These are phyloP conservation scores for Verticillium albo-atrum DNA, from an alignment of 2,329 filamentous ascomycete species.

Conservation along the genomic window DNA sequence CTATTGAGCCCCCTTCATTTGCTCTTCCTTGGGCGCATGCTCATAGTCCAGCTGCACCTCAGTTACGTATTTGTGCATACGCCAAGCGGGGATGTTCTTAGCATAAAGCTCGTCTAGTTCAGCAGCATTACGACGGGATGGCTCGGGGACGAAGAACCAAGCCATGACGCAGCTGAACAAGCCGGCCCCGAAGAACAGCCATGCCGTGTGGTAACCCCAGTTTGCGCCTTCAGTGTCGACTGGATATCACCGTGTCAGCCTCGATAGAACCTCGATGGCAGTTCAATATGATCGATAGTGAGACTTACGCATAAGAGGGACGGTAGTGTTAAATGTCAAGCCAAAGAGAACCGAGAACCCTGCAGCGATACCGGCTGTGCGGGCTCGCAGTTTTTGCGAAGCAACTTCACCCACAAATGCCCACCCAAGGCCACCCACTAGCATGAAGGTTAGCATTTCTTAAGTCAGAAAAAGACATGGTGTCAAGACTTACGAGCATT, in stretches of 20 bases:
- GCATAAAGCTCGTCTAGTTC: constrained; percentile 21
- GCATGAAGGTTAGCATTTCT: too few species aligned
- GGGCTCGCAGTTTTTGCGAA: constrained; percentile 24
- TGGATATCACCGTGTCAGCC: too few species aligned
- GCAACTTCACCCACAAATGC: constrained; percentile 28
- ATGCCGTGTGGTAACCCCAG: constrained; percentile 25
- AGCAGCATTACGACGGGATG: constrained; percentile 12
- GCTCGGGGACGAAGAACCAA: constrained; percentile 13
- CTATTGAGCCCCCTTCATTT: too few species aligned
- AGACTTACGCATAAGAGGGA: constrained; percentile 20
- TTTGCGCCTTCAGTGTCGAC: constrained; percentile 23
- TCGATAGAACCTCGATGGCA: too few species aligned
- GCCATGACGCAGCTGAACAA: constrained; percentile 22
- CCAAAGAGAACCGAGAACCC: constrained; percentile 17
- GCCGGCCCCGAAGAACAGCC: constrained; percentile 21
- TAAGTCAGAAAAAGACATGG: too few species aligned
- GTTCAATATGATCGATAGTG: too few species aligned
- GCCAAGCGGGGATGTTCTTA: constrained; percentile 17
- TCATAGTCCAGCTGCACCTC: constrained; percentile 1
- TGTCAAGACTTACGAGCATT: background rate
- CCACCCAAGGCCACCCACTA: constrained; percentile 19
- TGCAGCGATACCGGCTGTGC: constrained; percentile 24
- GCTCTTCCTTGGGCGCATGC: too few species aligned
- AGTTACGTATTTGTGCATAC: constrained; percentile 11
- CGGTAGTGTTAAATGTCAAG: constrained; percentile 15